Conservation (phyloP, 2,329 filamentous ascomycete genomes). For the Blastomyces percursus region DNA sequence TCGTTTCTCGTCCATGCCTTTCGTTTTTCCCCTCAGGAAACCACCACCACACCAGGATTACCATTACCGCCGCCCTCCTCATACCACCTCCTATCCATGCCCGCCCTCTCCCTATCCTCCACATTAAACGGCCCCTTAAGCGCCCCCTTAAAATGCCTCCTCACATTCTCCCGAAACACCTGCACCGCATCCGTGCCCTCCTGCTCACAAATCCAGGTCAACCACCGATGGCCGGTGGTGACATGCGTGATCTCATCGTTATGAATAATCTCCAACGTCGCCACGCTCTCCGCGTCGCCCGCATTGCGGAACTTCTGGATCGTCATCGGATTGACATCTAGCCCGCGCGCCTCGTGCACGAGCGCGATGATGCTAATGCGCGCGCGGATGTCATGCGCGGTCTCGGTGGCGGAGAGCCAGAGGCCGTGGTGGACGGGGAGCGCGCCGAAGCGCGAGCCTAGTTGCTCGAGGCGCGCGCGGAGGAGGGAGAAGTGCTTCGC, state of each 20-base stretch:
- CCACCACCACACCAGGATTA: not conserved
- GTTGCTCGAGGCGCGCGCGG: conserved; percentile 35
- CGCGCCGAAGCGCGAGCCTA: conserved; percentile 37
- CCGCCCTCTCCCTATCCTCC: conserved; percentile 35
- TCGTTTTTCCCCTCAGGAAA: not conserved
- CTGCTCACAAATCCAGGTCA: conserved; percentile 39
- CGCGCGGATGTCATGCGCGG: conserved; percentile 36
- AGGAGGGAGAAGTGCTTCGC: conserved; percentile 41
- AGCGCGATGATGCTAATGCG: conserved; percentile 39
- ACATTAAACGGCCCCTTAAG: conserved; percentile 38
- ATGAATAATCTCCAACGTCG: conserved; percentile 35
- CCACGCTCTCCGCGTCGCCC: conserved; percentile 33
- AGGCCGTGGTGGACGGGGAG: conserved; percentile 38
- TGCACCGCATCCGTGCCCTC: conserved; percentile 37
- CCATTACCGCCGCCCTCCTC: conserved; percentile 16
- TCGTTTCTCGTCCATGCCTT: not conserved
- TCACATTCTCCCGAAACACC: conserved; percentile 36
- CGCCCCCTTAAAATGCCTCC: conserved; percentile 33
- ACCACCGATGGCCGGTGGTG: conserved; percentile 39
- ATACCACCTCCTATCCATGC: conserved; percentile 37
- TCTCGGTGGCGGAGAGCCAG: conserved; percentile 36
- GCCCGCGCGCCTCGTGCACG: conserved; percentile 39
- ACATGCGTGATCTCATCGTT: conserved; percentile 42
- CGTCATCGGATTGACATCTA: conserved; percentile 40
- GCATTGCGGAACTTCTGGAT: conserved; percentile 39